Evolutionary conservation across 257 asterid genomes (phyloP), one percentile per base, ranked within the genome.

Genomic region (Solanum sparsipilum): DNA sequence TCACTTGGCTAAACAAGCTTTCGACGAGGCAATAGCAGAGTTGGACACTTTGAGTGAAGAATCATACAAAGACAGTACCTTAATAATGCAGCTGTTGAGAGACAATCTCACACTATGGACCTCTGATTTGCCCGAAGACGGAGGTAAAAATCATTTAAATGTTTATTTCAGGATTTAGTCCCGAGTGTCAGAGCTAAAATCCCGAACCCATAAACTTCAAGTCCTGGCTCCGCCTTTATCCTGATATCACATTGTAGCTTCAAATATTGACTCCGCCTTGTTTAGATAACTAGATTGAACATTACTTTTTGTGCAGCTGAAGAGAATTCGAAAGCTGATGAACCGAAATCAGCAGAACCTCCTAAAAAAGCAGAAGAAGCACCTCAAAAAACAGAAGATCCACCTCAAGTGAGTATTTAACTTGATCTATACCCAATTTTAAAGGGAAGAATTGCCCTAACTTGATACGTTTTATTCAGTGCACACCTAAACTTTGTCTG

Each of bases 61-160:
- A 90, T 96, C 99, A 23, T 96, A 95, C 73, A 96, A 96, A 88
- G 99, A 96, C 89, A 95, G 98, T 92, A 95, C 96, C 88, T 94
- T 96, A 90, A 96, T 96, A 12, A 96, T 96, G 99, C 98, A 96
- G 92, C 93, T 96, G 46, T 90, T 96, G 93, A 92, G 98, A 89
- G 99, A 96, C 86, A 96, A 96, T 83, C 97, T 96, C 92, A 94
- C 97, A 86, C 95, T 96, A 88, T 96, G 98, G 98, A 96, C 98
- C 88, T 96, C 98, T 58, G 96, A 94, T 93, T 88, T 94, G 91
- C 98, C 97, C 31, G 98, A 95, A 92, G 99, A 95, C 82, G 98
- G 98, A 91, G 96, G 98, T 93, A 89, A 74, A 25, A 83, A 72
- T 32, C 32, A 72, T 75, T n/a, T 71, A 20, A 67, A 32, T 46